Base-by-base conservation (phyloP, 2,329 filamentous ascomycete species). In the Clonostachys solani region DNA sequence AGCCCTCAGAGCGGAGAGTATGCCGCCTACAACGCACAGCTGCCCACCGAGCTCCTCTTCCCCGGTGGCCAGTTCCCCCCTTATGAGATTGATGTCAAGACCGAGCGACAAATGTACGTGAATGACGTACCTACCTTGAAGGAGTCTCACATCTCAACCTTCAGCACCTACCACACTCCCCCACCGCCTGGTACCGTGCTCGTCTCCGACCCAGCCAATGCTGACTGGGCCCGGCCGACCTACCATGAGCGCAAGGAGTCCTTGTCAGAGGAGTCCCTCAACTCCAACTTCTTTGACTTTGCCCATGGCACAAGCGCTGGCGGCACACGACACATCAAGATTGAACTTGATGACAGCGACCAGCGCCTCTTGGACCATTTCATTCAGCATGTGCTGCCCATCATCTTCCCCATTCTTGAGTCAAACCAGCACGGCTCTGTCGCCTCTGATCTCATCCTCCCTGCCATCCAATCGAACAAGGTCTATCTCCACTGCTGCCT, bases 21-120 rank as follows among this genome's bases (percentile, higher is more conserved):
- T 70, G 81, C 76, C 58, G 78, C 73, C 61, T 87, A 86, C 71
- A 80, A 75, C 54, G 69, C 72, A 16, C 77, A 80, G 71, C 79
- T 86, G 68, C 86, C 80, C 54, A 70, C 75, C 12, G 78, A 87
- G 63, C 67, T 81, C 60, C 74, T 80, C 67, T 77, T 78, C 50
- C 23, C 23, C 23, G 23, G 23, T 29, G 65, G 65, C 52, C 72
- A 79, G 53, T 87, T 80, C 64, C 81, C 86, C 17, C 90, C 92
- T 0, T 96, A 95, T 64, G 92, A 96, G 68, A 85, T 96, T 51
- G 92, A 96, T 65, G 87, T 97, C 73, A 95, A 92, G 78, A 96
- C 92, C 2, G 92, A 96, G 72, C 81, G 89, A 54, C 90, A 96
- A 57, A 91, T 95, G 75, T 96, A 89, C 66, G 84, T 96, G 67